These are phyloP conservation scores for Apiospora arundinis DNA, from an alignment of 2,329 filamentous ascomycete genomes.

Conservation along the genomic window DNA sequence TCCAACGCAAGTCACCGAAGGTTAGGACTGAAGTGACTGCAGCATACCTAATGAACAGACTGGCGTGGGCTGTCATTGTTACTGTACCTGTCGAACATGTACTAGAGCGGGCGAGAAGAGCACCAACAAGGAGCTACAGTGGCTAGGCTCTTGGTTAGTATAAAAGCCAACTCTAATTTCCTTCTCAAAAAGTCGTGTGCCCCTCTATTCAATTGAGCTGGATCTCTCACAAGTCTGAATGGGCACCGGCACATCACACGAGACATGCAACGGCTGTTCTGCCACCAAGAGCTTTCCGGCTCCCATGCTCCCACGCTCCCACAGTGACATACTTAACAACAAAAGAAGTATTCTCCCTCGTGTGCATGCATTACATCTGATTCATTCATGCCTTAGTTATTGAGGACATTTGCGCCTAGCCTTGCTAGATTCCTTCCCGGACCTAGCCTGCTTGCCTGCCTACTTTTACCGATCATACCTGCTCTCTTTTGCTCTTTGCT, in stretches of 20 bases:
- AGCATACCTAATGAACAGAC: neutral
- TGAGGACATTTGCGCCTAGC: constrained; percentile 10
- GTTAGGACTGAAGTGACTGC: neutral
- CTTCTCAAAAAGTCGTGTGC: constrained; percentile 29
- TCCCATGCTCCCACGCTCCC: constrained; percentile 27
- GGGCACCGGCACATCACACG: constrained; percentile 41
- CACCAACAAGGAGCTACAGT: neutral
- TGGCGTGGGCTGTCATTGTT: neutral
- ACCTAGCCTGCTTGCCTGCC: neutral
- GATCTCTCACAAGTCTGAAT: constrained; percentile 5
- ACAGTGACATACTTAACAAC: constrained; percentile 16
- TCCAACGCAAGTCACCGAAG: neutral
- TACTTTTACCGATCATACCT: constrained; percentile 10
- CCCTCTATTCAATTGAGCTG: constrained; percentile 39
- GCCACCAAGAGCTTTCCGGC: constrained; percentile 38
- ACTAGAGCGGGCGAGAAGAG: neutral
- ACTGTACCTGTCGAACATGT: neutral
- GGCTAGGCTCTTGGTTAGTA: constrained; percentile 29
- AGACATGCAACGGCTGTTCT: constrained; percentile 48
- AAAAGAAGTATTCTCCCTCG: constrained; percentile 25
- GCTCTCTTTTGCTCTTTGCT: neutral
- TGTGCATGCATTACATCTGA: constrained; percentile 25
- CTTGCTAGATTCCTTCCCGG: neutral
- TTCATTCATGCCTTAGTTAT: constrained; percentile 17
- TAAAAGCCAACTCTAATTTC: constrained; percentile 43